A percentile compares a stretch with the other conserved stretches of the same genome.
phyloP scores from a whole-genome alignment of 257 asterid species.

The Nicotiana tomentosiformis region DNA sequence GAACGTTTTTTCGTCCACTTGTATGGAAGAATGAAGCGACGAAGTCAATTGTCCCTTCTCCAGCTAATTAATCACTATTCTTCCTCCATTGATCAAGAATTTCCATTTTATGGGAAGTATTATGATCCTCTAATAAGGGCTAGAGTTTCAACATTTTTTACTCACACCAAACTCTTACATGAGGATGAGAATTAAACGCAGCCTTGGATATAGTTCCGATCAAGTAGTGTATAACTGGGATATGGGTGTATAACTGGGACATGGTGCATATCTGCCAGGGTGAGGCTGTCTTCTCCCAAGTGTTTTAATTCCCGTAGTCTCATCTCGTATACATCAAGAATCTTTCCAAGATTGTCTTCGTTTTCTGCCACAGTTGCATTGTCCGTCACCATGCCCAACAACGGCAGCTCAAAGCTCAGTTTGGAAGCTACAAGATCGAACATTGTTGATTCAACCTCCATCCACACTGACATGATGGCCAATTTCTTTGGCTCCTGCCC shows the following conservation, averaged over 20 bases:
- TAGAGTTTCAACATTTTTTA: too few species aligned
- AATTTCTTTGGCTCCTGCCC: constrained; percentile 30
- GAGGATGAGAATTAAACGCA: constrained; percentile 39
- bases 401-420: constrained; percentile 37
- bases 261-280: constrained; percentile 48
- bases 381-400: constrained; percentile 24
- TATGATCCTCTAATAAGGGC: too few species aligned
- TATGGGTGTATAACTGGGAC: constrained; percentile 35
- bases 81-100: not conserved
- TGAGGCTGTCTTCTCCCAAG: constrained; percentile 28
- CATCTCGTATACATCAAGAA: constrained; percentile 48
- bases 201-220: constrained; percentile 31
- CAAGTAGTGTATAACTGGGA: constrained; percentile 34
- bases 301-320: constrained; percentile 33
- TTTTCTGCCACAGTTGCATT: constrained; percentile 2
- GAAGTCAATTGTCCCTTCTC: not conserved
- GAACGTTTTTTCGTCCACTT: not conserved
- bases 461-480: constrained; percentile 28
- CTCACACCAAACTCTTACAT: constrained; percentile 35
- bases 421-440: constrained; percentile 36
- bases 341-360: constrained; percentile 18
- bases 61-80: not conserved
- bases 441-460: constrained; percentile 50
- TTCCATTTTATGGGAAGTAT: not conserved
- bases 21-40: not conserved